phyloP scores from a whole-genome alignment of 2,329 filamentous ascomycete species.

The Clonostachys byssicola region DNA sequence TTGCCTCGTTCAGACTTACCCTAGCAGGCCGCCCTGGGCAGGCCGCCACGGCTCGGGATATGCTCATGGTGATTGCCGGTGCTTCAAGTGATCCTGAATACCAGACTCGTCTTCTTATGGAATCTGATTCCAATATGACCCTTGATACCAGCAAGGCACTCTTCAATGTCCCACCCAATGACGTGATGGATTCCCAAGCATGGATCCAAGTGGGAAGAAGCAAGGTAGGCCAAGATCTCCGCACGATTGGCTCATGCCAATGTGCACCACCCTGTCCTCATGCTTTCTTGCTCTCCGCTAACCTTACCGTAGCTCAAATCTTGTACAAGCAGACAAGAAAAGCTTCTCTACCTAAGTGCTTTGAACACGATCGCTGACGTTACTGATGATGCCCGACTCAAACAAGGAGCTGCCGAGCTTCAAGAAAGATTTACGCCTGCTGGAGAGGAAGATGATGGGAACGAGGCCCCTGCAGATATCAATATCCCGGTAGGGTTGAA shows the following conservation, averaged over 20 bases:
- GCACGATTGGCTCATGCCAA: too few relatives aligned
- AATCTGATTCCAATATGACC: slow-evolving; percentile 27
- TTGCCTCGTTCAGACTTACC: slow-evolving; percentile 26
- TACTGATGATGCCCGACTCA: slow-evolving; percentile 17
- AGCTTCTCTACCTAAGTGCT: slow-evolving; percentile 23
- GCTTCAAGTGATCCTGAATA: slow-evolving; percentile 25
- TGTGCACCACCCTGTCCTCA: too few relatives aligned
- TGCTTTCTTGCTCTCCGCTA: neutral
- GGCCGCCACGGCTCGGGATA: slow-evolving; percentile 20
- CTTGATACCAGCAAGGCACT: slow-evolving; percentile 22
- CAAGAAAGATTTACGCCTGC: slow-evolving; percentile 2
- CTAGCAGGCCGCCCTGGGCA: slow-evolving; percentile 20
- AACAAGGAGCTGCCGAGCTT: slow-evolving; percentile 15
- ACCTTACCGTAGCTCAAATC: slow-evolving; percentile 13
- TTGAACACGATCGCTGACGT: slow-evolving; percentile 26
- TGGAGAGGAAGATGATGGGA: neutral
- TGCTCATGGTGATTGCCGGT: slow-evolving; percentile 26
- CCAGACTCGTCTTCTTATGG: slow-evolving; percentile 23
- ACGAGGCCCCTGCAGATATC: slow-evolving; percentile 18
- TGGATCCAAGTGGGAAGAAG: too few relatives aligned
- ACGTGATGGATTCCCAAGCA: neutral
- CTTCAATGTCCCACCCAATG: slow-evolving; percentile 10
- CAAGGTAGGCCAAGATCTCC: too few relatives aligned
- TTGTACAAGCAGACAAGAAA: slow-evolving; percentile 18
- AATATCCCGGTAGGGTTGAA: slow-evolving; percentile 78